Evolutionary conservation across 2,329 filamentous ascomycete species (phyloP), one percentile per base, ranked within the genome.

Genomic region (Aurifilum marmelostoma): DNA sequence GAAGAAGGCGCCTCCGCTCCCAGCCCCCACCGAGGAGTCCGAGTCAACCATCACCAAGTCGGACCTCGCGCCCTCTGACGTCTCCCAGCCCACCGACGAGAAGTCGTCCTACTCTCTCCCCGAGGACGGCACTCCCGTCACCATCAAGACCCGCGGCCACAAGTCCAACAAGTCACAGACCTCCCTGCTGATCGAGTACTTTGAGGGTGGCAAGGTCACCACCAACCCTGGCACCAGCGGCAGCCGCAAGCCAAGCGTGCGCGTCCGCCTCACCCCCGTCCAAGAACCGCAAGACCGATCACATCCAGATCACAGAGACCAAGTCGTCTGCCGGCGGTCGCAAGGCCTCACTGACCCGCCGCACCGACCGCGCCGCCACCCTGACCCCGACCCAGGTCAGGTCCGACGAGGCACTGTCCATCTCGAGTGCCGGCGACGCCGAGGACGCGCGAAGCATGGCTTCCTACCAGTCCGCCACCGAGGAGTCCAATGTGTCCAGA

Each of bases 131-230:
- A 95, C 92, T 66, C 94, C 94, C 56, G 90, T 99, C 76, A 98
- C 93, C 71, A 97, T 99, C 79, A 90, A 91, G 77, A 97, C 95
- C 59, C 88, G 87, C 70, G 85, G 87, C 75, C 85, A 88, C 77
- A 83, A 81, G 73, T 76, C 83, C 71, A 86, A 83, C 76, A 81
- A 88, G 75, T 97, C 93, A 60, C 94, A 97, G 82, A 97, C 94
- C 50, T 97, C 93, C 68, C 85, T 97, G 73, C 85, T 97, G 75
- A 97, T 97, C 76, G 94, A 97, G 81, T 97, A 97, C 80, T 97
- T 97, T 76, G 94, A 97, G 81, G 92, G 89, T 73, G 89, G 90
- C 72, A 94, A 92, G 79, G 70, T 74, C 58, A 76, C 77, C 67
- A 80, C 84, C 68, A 83, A 84, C 72, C 78, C 81, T n/a, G 78